A percentile compares a stretch with the other conserved stretches of the same genome.
phyloP scores from a whole-genome alignment of 1,284 basidiomycete genomes.

The Peniophora sp. region DNA sequence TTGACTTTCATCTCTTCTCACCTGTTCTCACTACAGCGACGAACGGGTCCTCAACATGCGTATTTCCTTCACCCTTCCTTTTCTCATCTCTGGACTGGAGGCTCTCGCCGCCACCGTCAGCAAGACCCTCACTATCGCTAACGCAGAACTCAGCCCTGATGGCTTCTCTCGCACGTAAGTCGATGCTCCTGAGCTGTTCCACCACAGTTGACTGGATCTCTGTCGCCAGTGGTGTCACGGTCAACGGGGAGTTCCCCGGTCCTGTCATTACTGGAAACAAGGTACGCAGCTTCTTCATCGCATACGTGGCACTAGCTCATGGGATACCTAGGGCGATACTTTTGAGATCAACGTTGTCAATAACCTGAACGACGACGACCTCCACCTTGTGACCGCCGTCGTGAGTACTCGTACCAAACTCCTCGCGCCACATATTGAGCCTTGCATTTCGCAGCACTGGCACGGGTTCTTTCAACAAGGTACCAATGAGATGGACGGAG shows the following conservation, averaged over 20 bases:
- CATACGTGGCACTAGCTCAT: too few species aligned
- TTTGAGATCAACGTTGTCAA: conserved; percentile 18
- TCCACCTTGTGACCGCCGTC: conserved; percentile 17
- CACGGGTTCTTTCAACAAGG: conserved; percentile 16
- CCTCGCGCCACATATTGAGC: neutral
- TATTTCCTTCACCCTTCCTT: neutral
- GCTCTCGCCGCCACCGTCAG: neutral
- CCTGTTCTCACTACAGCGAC: too few species aligned
- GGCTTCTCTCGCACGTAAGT: neutral
- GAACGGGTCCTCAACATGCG: neutral
- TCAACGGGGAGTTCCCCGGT: conserved; percentile 4
- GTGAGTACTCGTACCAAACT: conserved; percentile 7
- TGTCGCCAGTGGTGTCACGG: neutral
- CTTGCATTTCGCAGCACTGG: conserved; percentile 16
- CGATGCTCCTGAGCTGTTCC: neutral
- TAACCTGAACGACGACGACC: conserved; percentile 14
- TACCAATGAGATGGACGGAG: conserved; percentile 16
- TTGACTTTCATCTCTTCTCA: too few species aligned
- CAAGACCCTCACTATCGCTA: neutral
- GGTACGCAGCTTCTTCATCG: neutral
- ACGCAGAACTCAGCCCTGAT: neutral
- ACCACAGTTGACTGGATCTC: neutral
- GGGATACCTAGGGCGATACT: conserved; percentile 1
- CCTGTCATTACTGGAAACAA: conserved; percentile 5
- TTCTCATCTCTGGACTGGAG: neutral